Percentiles rank a stretch among this genome's conserved stretches.
Conservation (phyloP, 805 yeast genomes). For the Isabelozyma heimii region DNA sequence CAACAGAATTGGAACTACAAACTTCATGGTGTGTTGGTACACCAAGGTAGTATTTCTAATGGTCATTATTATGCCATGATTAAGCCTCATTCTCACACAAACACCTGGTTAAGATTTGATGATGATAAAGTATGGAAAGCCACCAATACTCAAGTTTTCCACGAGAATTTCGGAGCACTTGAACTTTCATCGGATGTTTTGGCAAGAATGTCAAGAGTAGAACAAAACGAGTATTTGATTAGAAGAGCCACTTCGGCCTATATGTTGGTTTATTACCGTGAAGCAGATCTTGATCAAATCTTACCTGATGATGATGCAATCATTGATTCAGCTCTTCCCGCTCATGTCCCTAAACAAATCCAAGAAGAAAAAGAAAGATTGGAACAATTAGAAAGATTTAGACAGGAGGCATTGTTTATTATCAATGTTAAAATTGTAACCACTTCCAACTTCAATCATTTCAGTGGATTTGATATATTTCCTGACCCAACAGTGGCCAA, state of each 20-base stretch:
- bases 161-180: conserved; percentile 88
- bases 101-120: conserved; percentile 85
- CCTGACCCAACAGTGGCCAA: conserved; percentile 52
- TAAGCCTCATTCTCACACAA: conserved; percentile 65
- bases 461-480: conserved; percentile 74
- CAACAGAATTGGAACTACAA: conserved; percentile 72
- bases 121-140: conserved; percentile 93
- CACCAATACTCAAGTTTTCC: conserved; percentile 79
- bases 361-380: conserved; percentile 60
- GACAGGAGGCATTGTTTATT: conserved; percentile 56
- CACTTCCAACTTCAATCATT: conserved; percentile 50
- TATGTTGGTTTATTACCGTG: conserved; percentile 90
- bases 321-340: conserved; percentile 43
- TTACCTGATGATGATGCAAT: conserved; percentile 59
- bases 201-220: conserved; percentile 51
- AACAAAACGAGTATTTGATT: conserved; percentile 59
- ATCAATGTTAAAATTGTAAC: conserved; percentile 56
- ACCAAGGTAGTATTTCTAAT: conserved; percentile 90
- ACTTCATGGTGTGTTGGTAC: conserved; percentile 92
- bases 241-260: conserved; percentile 92
- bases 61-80: conserved; percentile 97
- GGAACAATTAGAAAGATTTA: conserved; percentile 53
- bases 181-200: conserved; percentile 48
- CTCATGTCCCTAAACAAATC: conserved; percentile 64
- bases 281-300: conserved; percentile 53